Evolutionary conservation across 192 early-diverging fungal genomes (phyloP).

Genomic region (Linnemannia hyalina): DNA sequence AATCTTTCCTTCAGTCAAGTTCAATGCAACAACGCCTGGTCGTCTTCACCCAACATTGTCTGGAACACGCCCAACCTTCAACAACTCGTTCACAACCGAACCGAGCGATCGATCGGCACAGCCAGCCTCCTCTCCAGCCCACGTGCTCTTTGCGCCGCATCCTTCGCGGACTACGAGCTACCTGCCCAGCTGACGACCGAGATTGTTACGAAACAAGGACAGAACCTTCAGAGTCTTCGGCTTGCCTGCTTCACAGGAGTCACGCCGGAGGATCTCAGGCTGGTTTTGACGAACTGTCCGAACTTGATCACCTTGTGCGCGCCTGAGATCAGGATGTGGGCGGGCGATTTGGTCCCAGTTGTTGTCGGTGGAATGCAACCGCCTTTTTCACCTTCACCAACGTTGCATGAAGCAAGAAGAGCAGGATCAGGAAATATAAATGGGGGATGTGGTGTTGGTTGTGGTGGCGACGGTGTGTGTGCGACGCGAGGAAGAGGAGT

Average conservation of each 20-base stretch:
- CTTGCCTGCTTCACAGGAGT: conserved; percentile 38
- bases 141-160: background rate
- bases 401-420: background rate
- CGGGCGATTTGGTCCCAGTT: conserved; percentile 19
- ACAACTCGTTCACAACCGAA: conserved; percentile 27
- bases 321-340: conserved; percentile 36
- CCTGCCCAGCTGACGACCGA: conserved; percentile 7
- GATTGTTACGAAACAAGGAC: conserved; percentile 14
- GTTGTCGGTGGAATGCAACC: background rate
- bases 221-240: conserved; percentile 26
- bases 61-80: conserved; percentile 27
- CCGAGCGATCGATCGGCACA: conserved; percentile 8
- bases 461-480: background rate
- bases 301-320: conserved; percentile 31
- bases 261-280: conserved; percentile 14
- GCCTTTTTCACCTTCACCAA: background rate
- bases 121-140: conserved; percentile 8
- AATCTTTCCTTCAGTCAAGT: conserved; percentile 38
- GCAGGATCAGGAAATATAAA: background rate
- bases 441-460: background rate
- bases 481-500: background rate
- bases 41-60: background rate
- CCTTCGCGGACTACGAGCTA: conserved; percentile 34
- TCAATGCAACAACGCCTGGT: background rate
- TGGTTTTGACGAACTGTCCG: conserved; percentile 25